Evolutionary conservation across 805 yeast species (phyloP).

Genomic region (Suhomyces sp.): DNA sequence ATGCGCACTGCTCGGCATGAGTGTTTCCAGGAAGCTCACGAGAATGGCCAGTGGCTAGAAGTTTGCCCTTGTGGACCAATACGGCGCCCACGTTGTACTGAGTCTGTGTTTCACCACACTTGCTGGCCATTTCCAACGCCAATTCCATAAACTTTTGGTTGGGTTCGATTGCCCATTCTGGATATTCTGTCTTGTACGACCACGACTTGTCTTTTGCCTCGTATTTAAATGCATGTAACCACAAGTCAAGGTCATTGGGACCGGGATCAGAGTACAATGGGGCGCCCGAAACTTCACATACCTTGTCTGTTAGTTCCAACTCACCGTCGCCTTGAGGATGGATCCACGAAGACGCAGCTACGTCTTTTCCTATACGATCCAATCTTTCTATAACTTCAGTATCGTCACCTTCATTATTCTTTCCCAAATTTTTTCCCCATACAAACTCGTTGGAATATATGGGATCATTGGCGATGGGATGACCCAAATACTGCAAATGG

Average conservation of each 20-base stretch:
- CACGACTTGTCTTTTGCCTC: conserved; percentile 57
- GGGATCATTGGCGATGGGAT: conserved; percentile 56
- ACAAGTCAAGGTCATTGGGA: conserved; percentile 77
- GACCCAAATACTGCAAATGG: conserved; percentile 85
- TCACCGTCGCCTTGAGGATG: conserved; percentile 65
- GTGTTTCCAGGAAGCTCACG: conserved; percentile 93
- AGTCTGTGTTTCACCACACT: conserved; percentile 77
- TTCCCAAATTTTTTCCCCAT: conserved; percentile 81
- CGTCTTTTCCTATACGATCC: conserved; percentile 67
- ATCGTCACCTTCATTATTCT: conserved; percentile 45
- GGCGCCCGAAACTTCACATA: conserved; percentile 65
- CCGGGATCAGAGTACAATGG: conserved; percentile 86
- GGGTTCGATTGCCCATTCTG: conserved; percentile 74
- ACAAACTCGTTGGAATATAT: conserved; percentile 72
- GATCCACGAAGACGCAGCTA: conserved; percentile 66
- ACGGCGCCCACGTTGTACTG: conserved; percentile 96
- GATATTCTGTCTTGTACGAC: conserved; percentile 73
- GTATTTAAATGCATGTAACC: conserved; percentile 89
- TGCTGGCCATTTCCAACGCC: conserved; percentile 75
- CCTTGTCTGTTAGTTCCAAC: conserved; percentile 46
- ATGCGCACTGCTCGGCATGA: conserved; percentile 95
- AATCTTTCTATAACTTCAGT: conserved; percentile 47
- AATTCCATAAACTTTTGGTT: conserved; percentile 63
- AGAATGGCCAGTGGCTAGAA: conserved; percentile 82
- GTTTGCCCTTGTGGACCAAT: conserved; percentile 54